These are phyloP conservation scores for Pontederia crassipes DNA, from an alignment of 176 grass and related monocot genomes.

Conservation along the genomic window DNA sequence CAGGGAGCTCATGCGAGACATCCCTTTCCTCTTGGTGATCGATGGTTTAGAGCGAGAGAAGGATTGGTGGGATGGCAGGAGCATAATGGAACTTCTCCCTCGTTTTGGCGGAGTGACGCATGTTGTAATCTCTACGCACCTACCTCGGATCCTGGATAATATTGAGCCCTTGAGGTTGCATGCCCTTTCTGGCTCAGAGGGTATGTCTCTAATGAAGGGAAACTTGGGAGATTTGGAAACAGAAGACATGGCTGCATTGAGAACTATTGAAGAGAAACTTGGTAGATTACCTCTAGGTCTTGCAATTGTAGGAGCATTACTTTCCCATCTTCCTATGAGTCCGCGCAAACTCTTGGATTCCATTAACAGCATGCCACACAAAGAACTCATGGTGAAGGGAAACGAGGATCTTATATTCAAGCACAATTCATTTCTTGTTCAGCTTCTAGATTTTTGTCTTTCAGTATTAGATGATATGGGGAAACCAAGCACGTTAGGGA, in stretches of 20 bases:
- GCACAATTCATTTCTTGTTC: constrained; percentile 26
- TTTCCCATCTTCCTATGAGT: constrained; percentile 20
- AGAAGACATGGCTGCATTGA: constrained; percentile 20
- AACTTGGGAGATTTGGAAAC: not conserved
- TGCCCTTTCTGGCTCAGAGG: constrained; percentile 10
- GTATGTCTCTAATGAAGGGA: constrained; percentile 47
- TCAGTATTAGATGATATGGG: constrained; percentile 15
- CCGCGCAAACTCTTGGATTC: constrained; percentile 19
- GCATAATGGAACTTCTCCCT: constrained; percentile 38
- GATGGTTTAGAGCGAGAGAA: constrained; percentile 57
- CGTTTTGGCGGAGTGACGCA: constrained; percentile 13
- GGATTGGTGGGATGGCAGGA: constrained; percentile 55
- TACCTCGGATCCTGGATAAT: constrained; percentile 19
- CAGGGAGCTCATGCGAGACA: constrained; percentile 40
- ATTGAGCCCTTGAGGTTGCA: constrained; percentile 21
- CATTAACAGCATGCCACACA: constrained; percentile 19
- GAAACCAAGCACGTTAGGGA: constrained; percentile 5
- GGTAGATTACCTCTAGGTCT: constrained; percentile 27
- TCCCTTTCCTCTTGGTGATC: constrained; percentile 49
- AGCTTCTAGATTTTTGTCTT: constrained; percentile 43
- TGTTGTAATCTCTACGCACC: constrained; percentile 38
- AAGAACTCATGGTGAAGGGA: constrained; percentile 8
- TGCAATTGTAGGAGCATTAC: constrained; percentile 24
- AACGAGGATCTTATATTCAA: constrained; percentile 23
- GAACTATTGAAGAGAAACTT: constrained; percentile 16